Evolutionary conservation across 106 monocot species (phyloP), one percentile per base, ranked within the genome.

Genomic region (Dendrobium catenatum): DNA sequence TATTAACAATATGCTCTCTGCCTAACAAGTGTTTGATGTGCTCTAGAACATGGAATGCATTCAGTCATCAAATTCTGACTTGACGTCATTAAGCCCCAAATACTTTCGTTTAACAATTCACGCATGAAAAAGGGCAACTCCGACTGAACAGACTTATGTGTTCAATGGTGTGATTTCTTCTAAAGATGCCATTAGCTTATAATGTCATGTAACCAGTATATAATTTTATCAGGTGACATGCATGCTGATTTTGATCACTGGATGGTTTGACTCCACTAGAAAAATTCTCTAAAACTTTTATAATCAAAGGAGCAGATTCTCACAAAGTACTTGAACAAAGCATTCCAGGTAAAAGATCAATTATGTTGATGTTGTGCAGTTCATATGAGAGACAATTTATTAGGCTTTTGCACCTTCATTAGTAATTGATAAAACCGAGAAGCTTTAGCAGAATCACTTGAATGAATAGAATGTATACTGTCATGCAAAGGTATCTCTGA

Each of bases 391-490:
- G 26, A 40, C 13, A 55, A 27, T 75, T 59, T 22, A 76, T 41
- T 26, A 9, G 37, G 22, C 27, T 80, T 26, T 46, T 20, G 6
- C 85, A 93, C 93, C 93, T 90, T 88, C 80, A 80, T 84, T 68
- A 93, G 76, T 46, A 85, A 81, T 56, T 77, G 81, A 85, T 88
- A 85, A 54, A 96, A 72, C 8, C 73, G 79, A 78, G 82, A 84
- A 10, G 88, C 82, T 80, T 89, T 87, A 61, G 70, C 78, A 83
- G 77, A 77, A 68, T 80, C 87, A 79, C 9, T 72, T 77, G 84
- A 81, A 42, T 78, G 82, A 77, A 26, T n/a, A 31, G 84, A 73
- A 11, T 83, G 61, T 41, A 61, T 33, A 19, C 56, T 40, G 77
- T 79, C 67, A 64, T 85, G 37, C 17, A 81, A 42, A 55, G 42